Conservation (phyloP, 805 yeast genomes). For the Starmerella davenportii region DNA sequence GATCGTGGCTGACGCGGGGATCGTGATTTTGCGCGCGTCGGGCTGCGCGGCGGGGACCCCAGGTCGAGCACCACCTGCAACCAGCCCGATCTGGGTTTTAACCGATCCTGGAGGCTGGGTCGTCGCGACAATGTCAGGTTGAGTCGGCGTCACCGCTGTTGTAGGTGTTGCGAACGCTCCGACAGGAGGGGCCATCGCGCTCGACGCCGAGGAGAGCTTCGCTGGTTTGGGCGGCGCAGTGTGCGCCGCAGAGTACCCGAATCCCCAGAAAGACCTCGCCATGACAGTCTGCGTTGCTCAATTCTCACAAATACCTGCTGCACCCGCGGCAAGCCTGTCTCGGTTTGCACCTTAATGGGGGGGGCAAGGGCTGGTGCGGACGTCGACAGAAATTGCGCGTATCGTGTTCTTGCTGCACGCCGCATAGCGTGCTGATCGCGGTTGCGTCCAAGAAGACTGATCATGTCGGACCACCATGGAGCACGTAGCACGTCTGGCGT, state of each 20-base stretch:
- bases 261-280: slow-evolving; percentile 16
- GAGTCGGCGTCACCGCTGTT: slow-evolving; percentile 11
- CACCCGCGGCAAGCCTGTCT: neutral
- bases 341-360: neutral
- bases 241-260: slow-evolving; percentile 10
- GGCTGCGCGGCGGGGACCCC: neutral
- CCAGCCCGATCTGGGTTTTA: neutral
- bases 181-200: slow-evolving; percentile 12
- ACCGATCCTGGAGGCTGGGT: neutral
- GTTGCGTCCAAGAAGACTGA: too few species aligned
- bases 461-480: too few species aligned
- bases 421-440: too few species aligned
- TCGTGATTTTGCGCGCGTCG: slow-evolving; percentile 5
- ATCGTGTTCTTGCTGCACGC: too few species aligned
- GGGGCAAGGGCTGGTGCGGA: neutral
- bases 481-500: too few species aligned
- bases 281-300: slow-evolving; percentile 2
- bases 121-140: slow-evolving; percentile 4
- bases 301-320: neutral
- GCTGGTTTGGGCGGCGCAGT: slow-evolving; percentile 1
- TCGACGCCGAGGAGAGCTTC: neutral
- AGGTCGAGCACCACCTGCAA: neutral
- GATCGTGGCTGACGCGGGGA: slow-evolving; percentile 13
- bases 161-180: slow-evolving; percentile 15
- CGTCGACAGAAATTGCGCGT: neutral